Percentiles rank a stretch among this genome's conserved stretches.
Conservation (phyloP, 139 green algal species). For the Mesotaenium endlicherianum region DNA sequence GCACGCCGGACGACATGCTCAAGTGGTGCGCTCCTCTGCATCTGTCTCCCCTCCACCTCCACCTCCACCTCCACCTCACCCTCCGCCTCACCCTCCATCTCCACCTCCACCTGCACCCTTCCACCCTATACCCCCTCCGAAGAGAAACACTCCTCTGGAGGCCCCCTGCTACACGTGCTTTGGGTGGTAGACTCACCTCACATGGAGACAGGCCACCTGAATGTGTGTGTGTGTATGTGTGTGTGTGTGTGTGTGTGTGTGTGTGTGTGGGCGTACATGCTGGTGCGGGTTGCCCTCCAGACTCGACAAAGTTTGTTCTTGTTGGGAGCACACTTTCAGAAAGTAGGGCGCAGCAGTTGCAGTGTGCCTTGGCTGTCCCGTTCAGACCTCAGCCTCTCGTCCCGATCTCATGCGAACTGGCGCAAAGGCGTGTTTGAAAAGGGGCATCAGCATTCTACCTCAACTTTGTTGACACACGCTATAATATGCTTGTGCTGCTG, state of each 20-base stretch:
- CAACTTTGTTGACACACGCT: too few species aligned
- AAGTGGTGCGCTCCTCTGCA: constrained; percentile 54
- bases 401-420: background rate
- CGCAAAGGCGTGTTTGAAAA: background rate
- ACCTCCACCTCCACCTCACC: background rate
- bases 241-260: background rate
- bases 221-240: background rate
- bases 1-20: constrained; percentile 65
- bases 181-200: too few species aligned
- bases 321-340: background rate
- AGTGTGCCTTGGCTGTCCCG: background rate
- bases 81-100: background rate
- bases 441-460: background rate
- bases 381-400: background rate
- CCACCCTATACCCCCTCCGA: background rate
- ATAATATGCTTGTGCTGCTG: too few species aligned
- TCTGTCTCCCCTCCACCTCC: too few species aligned
- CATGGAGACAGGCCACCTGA: background rate
- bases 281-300: background rate
- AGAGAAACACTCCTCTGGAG: background rate
- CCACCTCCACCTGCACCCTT: background rate
- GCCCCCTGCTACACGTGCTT: background rate
- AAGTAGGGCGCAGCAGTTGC: background rate
- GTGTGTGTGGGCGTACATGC: background rate
- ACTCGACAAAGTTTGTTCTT: background rate